Base-by-base conservation (phyloP, 331 rosid species). In the Phaseolus coccineus region DNA sequence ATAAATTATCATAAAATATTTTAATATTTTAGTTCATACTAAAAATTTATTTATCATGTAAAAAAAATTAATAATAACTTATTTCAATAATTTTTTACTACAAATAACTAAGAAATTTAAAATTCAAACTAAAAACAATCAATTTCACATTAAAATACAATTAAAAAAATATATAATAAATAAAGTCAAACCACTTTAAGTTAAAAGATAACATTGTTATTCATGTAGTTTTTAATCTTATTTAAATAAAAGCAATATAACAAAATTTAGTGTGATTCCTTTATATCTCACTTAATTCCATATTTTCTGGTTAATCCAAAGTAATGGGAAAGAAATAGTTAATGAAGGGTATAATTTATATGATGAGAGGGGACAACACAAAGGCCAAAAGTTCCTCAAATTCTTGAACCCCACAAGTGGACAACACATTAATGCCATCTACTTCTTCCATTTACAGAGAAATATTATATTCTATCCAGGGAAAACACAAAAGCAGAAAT, bases 351-450 rank as follows among this genome's bases (percentile, higher is more conserved):
- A 55, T 25, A 67, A 56, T 46, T 19, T 35, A 68, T 68, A 50
- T 68, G 65, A 67, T 24, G 39, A 6, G 16, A 71, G 71, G 72
- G 77, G 81, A 73, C 73, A 69, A 2, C 76, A 56, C 19, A 76
- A 76, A 76, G 37, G 70, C 28, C 82, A 76, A 71, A 79, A 75
- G 75, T 19, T 46, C 27, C 66, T 50, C 8, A 78, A 84, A 70
- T 53, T 80, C 87, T 84, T 63, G 71, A 70, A 70, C 66, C 58
- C 68, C 56, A 58, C 47, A 71, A 80, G 77, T 30, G 53, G 77
- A 66, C 82, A 84, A 47, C 68, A 74, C 22, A 76, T 47, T 8
- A 83, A 74, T 48, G 77, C 59, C 78, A 59, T 67, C 28, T 39
- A 64, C 56, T 69, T 16, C 40, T 58, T 57, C 69, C 28, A 37